Base-by-base conservation (phyloP, 805 yeast genomes). In the Ogataea trehaloabstinens region DNA sequence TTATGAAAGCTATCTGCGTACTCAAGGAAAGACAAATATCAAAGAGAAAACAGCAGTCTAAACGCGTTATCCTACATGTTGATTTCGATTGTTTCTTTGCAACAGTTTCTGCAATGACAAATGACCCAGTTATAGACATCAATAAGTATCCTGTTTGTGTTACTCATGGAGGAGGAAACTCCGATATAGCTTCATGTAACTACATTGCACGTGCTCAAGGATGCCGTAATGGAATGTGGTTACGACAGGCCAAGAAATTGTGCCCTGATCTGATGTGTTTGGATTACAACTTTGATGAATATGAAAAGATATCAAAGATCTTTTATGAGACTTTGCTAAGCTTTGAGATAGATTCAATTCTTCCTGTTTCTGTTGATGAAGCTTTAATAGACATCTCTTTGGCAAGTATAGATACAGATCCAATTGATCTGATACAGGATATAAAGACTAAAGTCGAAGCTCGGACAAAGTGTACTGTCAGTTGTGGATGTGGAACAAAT, bases 21-120 rank as follows among this genome's bases (percentile, higher is more conserved):
- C 44, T 39, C 24, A 24, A 40, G 21, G 36, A 37, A 36, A 27
- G 54, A 31, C 32, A 38, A 24, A 12, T 27, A 7, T 12, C 8
- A 8, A 28, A 30, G n/a, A 17, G 10, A 24, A 20, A 19, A 13
- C 7, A 42, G 29, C 16, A 21, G 4, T 13, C 25, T 0, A 18
- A 41, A 3, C 40, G 31, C 35, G 56, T 73, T 1, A 74, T 90
- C 7, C 56, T 90, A 38, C 97, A 91, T 58, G 71, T 91, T 24
- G 99, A 91, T 58, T 91, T 89, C 60, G 99, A 91, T 59, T 88
- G 95, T 48, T 91, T 93, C 53, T 91, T 91, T 63, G 97, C 90
- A 2, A 74, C 95, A 0, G 96, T 84, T 0, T 85, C 96, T 0
- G 74, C 86, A 3, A 62, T 80, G 38, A 68, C 63, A 12, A 65